These are phyloP conservation scores for Pythium aphanidermatum DNA, from an alignment of 352 stramenopile species.

Conservation along the genomic window DNA sequence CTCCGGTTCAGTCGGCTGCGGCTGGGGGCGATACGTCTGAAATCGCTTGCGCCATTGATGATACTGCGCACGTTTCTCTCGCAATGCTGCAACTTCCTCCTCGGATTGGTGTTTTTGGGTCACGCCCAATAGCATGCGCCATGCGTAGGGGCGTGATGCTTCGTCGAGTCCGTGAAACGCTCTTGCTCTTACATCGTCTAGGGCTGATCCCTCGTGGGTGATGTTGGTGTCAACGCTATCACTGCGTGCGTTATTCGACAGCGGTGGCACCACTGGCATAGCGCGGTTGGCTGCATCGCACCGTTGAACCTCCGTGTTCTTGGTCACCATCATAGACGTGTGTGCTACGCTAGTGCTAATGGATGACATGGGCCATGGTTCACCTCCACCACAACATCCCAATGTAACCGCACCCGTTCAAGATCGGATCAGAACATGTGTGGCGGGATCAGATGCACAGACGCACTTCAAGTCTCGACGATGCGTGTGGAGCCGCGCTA, in stretches of 20 bases:
- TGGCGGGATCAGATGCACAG: not conserved
- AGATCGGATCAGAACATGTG: conserved; percentile 1
- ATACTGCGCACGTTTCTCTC: conserved; percentile 19
- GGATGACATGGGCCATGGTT: too few species aligned
- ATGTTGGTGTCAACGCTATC: too few species aligned
- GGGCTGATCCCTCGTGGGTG: not conserved
- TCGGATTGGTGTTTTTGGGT: not conserved
- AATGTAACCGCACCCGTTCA: not conserved
- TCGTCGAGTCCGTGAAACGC: conserved; percentile 10
- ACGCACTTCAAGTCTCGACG: not conserved
- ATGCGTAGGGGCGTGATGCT: conserved; percentile 3
- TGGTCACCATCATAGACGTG: conserved; percentile 14
- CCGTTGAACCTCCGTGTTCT: conserved; percentile 5
- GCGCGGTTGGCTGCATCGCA: not conserved
- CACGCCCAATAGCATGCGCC: conserved; percentile 16
- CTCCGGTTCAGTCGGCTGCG: not conserved
- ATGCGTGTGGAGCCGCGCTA: too few species aligned
- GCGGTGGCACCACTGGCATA: not conserved
- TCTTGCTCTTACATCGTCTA: conserved; percentile 7
- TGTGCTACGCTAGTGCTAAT: too few species aligned
- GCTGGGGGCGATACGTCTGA: conserved; percentile 7
- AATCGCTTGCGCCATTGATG: conserved; percentile 19
- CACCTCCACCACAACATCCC: too few species aligned
- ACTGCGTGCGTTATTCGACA: too few species aligned
- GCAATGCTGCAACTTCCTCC: too few species aligned